These are phyloP conservation scores for Komagataella phaffii DNA, from an alignment of 805 yeast species.

Conservation along the genomic window DNA sequence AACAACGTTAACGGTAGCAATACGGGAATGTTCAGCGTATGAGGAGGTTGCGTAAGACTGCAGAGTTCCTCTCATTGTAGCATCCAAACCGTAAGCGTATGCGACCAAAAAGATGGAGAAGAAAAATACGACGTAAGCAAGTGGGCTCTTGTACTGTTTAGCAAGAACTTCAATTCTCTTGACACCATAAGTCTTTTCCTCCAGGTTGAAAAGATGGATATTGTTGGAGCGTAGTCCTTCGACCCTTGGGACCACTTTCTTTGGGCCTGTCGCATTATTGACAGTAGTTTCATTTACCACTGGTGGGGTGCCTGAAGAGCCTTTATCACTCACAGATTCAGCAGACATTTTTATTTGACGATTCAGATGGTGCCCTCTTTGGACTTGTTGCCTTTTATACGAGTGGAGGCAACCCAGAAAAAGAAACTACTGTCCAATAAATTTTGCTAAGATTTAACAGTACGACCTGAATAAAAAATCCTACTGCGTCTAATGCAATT, in stretches of 20 bases:
- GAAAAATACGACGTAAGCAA: conserved; percentile 26
- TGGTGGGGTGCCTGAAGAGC: not conserved
- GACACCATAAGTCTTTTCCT: conserved; percentile 33
- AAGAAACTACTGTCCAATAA: not conserved
- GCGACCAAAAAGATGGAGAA: conserved; percentile 38
- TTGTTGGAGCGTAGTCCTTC: not conserved
- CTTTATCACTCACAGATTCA: not conserved
- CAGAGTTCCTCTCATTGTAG: conserved; percentile 30
- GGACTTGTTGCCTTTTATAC: not conserved
- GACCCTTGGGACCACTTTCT: not conserved
- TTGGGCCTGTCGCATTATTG: not conserved
- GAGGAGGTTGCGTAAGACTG: conserved; percentile 44
- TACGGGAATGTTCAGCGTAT: conserved; percentile 37
- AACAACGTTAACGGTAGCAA: conserved; percentile 46
- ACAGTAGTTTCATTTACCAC: not conserved
- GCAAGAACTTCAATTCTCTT: conserved; percentile 41
- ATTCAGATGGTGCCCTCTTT: not conserved
- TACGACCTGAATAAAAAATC: too few relatives aligned
- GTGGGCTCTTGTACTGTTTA: conserved; percentile 26
- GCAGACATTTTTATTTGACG: not conserved
- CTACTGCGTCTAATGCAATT: not conserved
- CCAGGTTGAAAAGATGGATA: not conserved
- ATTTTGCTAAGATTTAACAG: not conserved
- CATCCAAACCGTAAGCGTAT: conserved; percentile 48
- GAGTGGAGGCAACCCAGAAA: not conserved